Conservation (phyloP, 441 rosid species). For the Kokia cookei region DNA sequence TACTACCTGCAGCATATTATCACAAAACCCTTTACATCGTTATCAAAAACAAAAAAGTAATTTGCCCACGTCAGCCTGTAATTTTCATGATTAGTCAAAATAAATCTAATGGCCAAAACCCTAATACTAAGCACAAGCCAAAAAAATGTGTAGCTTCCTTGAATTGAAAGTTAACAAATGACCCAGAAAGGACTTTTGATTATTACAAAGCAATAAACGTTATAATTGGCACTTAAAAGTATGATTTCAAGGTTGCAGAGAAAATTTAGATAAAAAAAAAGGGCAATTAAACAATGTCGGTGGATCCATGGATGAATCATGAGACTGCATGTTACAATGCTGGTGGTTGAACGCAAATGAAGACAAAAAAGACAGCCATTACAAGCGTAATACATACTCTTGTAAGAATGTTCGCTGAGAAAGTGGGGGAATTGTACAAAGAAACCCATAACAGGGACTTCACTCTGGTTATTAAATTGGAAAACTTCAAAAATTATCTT, state of each 20-base stretch:
- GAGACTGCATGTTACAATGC: not conserved
- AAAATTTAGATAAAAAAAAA: not conserved
- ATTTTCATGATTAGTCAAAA: not conserved
- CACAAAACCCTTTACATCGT: not conserved
- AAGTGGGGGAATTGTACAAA: not conserved
- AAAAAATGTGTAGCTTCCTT: not conserved
- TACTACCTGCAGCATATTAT: constrained; percentile 44
- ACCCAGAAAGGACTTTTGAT: too few species aligned
- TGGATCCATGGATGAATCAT: constrained; percentile 11
- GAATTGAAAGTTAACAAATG: not conserved
- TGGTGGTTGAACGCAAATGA: constrained; percentile 12
- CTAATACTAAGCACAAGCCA: not conserved
- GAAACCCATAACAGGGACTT: not conserved
- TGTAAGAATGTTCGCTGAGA: constrained; percentile 27
- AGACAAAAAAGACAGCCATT: not conserved
- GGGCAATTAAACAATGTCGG: constrained; percentile 13
- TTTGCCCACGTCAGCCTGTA: not conserved
- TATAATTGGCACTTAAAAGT: not conserved
- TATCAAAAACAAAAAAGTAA: not conserved
- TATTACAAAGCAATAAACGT: not conserved
- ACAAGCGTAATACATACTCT: constrained; percentile 16
- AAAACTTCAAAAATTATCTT: not conserved
- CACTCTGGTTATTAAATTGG: not conserved
- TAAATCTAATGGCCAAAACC: not conserved
- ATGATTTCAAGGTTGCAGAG: not conserved